Evolutionary conservation across 2,329 filamentous ascomycete species (phyloP), one percentile per base, ranked within the genome.

Genomic region (Colletotrichum sp.): DNA sequence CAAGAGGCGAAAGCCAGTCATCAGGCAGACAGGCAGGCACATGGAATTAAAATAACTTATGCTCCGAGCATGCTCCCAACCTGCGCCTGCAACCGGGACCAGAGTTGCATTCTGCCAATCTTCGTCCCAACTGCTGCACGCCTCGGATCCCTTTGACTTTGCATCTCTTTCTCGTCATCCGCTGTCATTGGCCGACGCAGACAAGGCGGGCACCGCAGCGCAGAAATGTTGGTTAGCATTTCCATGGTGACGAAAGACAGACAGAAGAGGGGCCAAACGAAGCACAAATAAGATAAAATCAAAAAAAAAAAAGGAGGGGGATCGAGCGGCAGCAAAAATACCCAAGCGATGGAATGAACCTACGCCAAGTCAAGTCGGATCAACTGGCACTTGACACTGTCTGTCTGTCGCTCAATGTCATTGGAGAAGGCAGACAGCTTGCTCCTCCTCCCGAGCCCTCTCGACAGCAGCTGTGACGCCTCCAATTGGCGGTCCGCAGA

Each of bases 81-180:
- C 44, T 49, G 44, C 44, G n/a, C 44, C 44, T 49, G 44, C 44
- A 52, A 52, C 44, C 12, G 63, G 30, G 60, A 26, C 36, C 26
- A 75, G 68, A 72, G 68, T 72, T 55, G 69, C 69, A 75, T 72
- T 52, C 55, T 63, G 55, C n/a, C 55, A 63, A 68, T 72, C 39
- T 63, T 73, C 64, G 64, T 69, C 70, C 73, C 64, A 73, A 60
- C 64, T 34, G 44, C 44, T 52, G 39, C 63, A 76, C 55, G 7
- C 3, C 34, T 66, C 32, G 62, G 62, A 28, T 36, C 30, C 30
- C 12, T 32, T 60, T 28, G 57, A n/a, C n/a, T 63, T 63, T 36
- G n/a, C 18, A 15, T 63, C 26, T n/a, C 16, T 32, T 36, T 16
- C n/a, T 21, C n/a, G 15, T 34, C 18, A 13, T 12, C 21, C 18